phyloP scores from a whole-genome alignment of 495 filamentous ascomycete species.

The Sabuloglossum arenarium region DNA sequence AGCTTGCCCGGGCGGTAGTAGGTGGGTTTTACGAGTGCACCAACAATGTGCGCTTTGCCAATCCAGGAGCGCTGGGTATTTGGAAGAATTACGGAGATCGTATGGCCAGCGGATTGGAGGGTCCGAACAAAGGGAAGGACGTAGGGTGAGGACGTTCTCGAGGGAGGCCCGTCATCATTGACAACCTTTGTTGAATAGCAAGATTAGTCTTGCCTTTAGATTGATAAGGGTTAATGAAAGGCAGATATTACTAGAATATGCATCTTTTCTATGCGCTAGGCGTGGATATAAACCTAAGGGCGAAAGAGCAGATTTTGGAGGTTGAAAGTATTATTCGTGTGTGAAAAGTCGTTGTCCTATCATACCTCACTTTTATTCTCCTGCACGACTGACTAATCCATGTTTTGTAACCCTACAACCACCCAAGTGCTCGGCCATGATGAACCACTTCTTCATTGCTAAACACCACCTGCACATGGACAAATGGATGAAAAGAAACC shows the following conservation, averaged over 20 bases:
- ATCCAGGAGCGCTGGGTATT: constrained; percentile 93
- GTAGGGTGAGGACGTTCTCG: constrained; percentile 76
- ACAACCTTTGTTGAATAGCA: constrained; percentile 31
- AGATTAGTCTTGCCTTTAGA: neutral
- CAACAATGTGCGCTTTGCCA: constrained; percentile 87
- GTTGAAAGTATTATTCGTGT: neutral
- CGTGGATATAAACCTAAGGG: neutral
- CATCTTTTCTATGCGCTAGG: neutral
- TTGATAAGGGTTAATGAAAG: neutral
- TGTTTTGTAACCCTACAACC: too few relatives aligned
- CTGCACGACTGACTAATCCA: too few relatives aligned
- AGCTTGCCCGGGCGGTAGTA: constrained; percentile 59
- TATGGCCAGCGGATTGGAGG: constrained; percentile 59
- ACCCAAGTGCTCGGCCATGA: too few relatives aligned
- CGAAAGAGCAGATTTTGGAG: neutral
- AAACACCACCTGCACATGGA: too few relatives aligned
- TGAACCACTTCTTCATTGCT: too few relatives aligned
- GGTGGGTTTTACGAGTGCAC: constrained; percentile 62
- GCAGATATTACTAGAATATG: neutral
- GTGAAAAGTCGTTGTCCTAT: neutral
- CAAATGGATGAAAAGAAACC: too few relatives aligned
- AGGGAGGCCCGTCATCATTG: constrained; percentile 95
- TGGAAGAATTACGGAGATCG: constrained; percentile 74
- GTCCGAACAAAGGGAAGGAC: constrained; percentile 65
- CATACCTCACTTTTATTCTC: too few relatives aligned